Evolutionary conservation across 2,329 filamentous ascomycete species (phyloP), one percentile per base, ranked within the genome.

Genomic region (Talaromyces islandicus): DNA sequence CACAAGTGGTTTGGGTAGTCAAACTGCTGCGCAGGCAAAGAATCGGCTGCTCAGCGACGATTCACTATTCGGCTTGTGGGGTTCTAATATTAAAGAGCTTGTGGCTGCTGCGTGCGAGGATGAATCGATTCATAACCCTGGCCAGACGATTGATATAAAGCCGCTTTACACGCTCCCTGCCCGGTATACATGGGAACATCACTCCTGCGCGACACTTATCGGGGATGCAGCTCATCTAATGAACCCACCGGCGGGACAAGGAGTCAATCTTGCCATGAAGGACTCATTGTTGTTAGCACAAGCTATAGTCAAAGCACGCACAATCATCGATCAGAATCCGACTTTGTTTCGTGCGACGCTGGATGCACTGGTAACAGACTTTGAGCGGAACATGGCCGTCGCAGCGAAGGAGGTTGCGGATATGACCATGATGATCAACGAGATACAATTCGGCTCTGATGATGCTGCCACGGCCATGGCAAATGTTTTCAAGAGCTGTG

Each of bases 161-260:
- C 19, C 43, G 6, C 43, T 50, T 25, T 50, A 50, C 6, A 50
- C 19, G 12, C 43, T 50, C 17, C 43, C 19, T 17, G 10, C 10
- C 24, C 19, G 43, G 25, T 21, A 25, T 25, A 21, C 43, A 9
- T 50, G 43, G 43, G 43, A 50, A 24, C 43, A 50, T 25, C 19
- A 50, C 4, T 2, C 19, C 56, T 61, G 64, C 19, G 62, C 61
- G 9, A 70, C 69, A 0, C 43, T 71, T 0, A 48, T 71, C 7
- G 70, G 70, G 14, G 70, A 72, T 60, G 69, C 70, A 10, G 69
- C 70, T 3, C 68, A 72, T 54, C 54, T 71, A 24, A 71, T 70
- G 68, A 38, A 38, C 6, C 61, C 59, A 12, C 70, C 69, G 1
- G 67, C 66, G 10, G 70, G 69, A 3, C 64, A 70, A 38, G 69